Conservation (phyloP, 306 rosid genomes). For the Gastrolobium villosum region DNA sequence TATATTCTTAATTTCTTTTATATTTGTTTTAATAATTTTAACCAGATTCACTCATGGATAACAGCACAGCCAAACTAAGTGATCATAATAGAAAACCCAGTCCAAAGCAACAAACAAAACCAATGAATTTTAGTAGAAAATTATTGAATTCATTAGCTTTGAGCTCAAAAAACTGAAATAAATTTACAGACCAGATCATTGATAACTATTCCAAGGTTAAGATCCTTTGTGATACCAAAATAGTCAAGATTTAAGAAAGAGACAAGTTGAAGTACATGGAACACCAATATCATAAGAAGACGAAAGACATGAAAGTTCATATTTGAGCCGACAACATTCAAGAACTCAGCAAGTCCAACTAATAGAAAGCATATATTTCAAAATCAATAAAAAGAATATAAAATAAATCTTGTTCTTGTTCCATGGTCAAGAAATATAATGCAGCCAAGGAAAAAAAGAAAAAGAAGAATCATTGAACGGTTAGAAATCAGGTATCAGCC, state of each 20-base stretch:
- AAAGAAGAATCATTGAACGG: not conserved
- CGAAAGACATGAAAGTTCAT: not conserved
- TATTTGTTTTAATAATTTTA: not conserved
- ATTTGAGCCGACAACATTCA: not conserved
- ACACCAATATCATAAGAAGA: constrained; percentile 19
- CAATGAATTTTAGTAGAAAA: not conserved
- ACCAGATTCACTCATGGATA: not conserved
- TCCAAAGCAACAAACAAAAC: not conserved
- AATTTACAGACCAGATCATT: not conserved
- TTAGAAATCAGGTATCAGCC: not conserved
- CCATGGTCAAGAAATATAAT: constrained; percentile 1
- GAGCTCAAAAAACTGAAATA: not conserved
- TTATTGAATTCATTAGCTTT: not conserved
- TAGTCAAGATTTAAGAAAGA: not conserved
- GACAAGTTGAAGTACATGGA: not conserved
- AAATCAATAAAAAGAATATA: constrained; percentile 1
- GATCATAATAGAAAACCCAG: not conserved
- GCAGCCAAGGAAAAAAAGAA: not conserved
- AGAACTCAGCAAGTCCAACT: not conserved
- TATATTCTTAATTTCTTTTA: not conserved
- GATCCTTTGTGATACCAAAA: not conserved
- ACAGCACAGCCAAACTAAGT: not conserved
- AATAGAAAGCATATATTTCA: not conserved
- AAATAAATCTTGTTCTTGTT: not conserved
- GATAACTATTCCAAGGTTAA: not conserved